Percentiles rank a stretch among this genome's conserved stretches.
These are phyloP conservation scores for Quercus berberidifolia DNA, from an alignment of 306 rosid genomes.

Conservation along the genomic window DNA sequence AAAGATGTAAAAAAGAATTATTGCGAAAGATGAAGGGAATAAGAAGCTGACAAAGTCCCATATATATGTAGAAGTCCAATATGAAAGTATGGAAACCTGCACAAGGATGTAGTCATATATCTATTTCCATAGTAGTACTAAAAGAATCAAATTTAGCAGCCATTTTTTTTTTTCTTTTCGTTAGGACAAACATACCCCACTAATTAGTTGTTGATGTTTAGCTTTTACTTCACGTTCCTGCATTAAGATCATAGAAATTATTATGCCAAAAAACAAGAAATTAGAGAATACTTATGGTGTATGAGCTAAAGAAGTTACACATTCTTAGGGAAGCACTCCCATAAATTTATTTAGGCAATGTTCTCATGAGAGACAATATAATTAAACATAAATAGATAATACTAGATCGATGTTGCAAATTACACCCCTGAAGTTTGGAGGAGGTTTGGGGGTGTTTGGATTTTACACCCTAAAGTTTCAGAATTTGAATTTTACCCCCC, in stretches of 20 bases:
- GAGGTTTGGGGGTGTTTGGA: too few relatives aligned
- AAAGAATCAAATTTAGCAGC: conserved; percentile 1
- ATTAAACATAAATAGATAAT: background rate
- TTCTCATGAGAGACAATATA: background rate
- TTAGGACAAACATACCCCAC: conserved; percentile 63
- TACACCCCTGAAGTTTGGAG: too few relatives aligned
- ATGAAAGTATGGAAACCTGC: conserved; percentile 84
- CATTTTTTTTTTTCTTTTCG: background rate
- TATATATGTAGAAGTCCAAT: conserved; percentile 81
- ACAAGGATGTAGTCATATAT: conserved; percentile 25
- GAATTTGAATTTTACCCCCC: too few relatives aligned
- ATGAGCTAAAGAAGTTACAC: background rate
- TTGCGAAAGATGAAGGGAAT: conserved; percentile 75
- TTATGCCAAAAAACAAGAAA: conserved; percentile 20
- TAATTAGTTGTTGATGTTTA: conserved; percentile 90
- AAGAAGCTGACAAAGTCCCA: conserved; percentile 97
- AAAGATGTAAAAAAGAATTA: conserved; percentile 71
- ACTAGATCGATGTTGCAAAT: background rate
- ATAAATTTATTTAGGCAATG: background rate
- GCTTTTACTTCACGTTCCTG: conserved; percentile 99
- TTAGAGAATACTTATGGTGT: conserved; percentile 1
- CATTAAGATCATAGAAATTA: conserved; percentile 25
- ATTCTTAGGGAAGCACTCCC: background rate
- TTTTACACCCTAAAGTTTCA: too few relatives aligned
- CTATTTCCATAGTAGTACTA: conserved; percentile 3